phyloP scores from a whole-genome alignment of 805 yeast genomes.

The Wickerhamiella lipophila region DNA sequence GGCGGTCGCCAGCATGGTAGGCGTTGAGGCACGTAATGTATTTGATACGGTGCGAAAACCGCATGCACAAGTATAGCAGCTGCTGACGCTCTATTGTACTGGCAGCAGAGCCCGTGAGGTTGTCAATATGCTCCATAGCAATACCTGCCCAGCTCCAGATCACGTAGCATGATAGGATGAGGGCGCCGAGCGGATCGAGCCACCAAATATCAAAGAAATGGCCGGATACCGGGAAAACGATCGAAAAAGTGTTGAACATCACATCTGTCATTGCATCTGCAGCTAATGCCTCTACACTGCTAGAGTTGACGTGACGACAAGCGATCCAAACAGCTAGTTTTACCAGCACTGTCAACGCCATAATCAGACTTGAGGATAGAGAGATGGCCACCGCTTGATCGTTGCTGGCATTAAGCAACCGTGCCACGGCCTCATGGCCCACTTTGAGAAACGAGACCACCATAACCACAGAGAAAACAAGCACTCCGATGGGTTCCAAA shows the following conservation, averaged over 20 bases:
- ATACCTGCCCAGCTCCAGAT: constrained; percentile 50
- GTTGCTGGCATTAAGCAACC: constrained; percentile 33
- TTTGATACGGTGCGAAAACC: constrained; percentile 56
- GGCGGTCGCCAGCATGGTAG: constrained; percentile 66
- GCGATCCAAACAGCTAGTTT: constrained; percentile 51
- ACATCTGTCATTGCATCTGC: constrained; percentile 75
- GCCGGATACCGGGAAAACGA: constrained; percentile 57
- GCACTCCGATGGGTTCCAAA: constrained; percentile 65
- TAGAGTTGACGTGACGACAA: constrained; percentile 48
- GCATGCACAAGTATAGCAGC: constrained; percentile 49
- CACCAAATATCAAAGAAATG: constrained; percentile 44
- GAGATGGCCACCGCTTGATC: constrained; percentile 36
- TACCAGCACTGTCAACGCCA: constrained; percentile 48
- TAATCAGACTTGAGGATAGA: constrained; percentile 40
- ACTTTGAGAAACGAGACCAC: constrained; percentile 62
- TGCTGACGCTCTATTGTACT: constrained; percentile 49
- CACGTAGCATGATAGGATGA: constrained; percentile 47
- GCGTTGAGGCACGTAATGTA: constrained; percentile 55
- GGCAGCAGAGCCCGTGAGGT: constrained; percentile 65
- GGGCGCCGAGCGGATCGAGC: constrained; percentile 67
- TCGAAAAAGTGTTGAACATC: constrained; percentile 57
- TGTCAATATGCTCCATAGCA: constrained; percentile 59
- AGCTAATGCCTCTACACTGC: constrained; percentile 64
- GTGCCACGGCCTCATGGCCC: constrained; percentile 46
- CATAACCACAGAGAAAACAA: constrained; percentile 59